Evolutionary conservation across 352 stramenopile species (phyloP).

Genomic region (Pythium grandisporangium): DNA sequence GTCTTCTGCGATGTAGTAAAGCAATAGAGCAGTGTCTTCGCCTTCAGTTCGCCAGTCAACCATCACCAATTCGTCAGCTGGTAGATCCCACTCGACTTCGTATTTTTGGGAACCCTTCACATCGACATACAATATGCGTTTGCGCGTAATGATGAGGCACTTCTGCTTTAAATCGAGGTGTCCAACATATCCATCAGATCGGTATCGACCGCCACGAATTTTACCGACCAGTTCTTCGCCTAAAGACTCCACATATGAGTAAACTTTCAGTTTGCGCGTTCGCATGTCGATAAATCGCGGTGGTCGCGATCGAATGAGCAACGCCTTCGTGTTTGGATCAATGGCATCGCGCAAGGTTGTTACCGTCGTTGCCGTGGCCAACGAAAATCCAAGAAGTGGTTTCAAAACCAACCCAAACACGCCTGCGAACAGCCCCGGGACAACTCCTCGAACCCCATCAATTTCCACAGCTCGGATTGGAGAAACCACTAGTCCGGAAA

Average conservation of each 20-base stretch:
- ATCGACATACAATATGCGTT: conserved; percentile 71
- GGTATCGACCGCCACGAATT: conserved; percentile 67
- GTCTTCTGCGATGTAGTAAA: conserved; percentile 75
- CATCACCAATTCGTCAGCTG: conserved; percentile 71
- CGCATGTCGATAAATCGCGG: conserved; percentile 75
- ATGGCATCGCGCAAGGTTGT: conserved; percentile 70
- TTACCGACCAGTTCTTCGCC: conserved; percentile 82
- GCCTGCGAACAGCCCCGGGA: conserved; percentile 70
- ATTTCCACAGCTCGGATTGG: conserved; percentile 80
- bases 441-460: conserved; percentile 61
- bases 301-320: conserved; percentile 66
- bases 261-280: conserved; percentile 73
- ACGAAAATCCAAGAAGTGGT: conserved; percentile 64
- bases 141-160: conserved; percentile 76
- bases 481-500: conserved; percentile 75
- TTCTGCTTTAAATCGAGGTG: conserved; percentile 80
- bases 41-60: conserved; percentile 38
- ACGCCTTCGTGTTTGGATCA: conserved; percentile 69
- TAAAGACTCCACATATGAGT: conserved; percentile 84
- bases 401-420: conserved; percentile 79
- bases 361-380: conserved; percentile 62
- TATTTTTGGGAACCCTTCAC: conserved; percentile 65
- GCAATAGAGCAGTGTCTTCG: conserved; percentile 18
- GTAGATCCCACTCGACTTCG: conserved; percentile 71
- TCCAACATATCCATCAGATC: conserved; percentile 70